phyloP scores from a whole-genome alignment of 2,329 filamentous ascomycete species.

The Chrysosphaeria jannelii region DNA sequence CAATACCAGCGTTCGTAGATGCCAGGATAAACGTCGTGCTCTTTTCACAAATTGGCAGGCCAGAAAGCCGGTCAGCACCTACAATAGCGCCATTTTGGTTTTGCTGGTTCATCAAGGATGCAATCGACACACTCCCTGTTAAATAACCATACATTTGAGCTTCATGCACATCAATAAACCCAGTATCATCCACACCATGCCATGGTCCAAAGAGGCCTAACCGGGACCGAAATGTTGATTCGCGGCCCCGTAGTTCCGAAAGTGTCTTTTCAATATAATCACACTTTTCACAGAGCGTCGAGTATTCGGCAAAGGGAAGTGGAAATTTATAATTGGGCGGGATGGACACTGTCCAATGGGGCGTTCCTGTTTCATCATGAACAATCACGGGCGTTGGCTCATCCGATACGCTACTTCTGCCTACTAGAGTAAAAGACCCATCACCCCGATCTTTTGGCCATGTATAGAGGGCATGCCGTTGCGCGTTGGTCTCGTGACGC shows the following conservation, averaged over 20 bases:
- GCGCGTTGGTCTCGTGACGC: not conserved
- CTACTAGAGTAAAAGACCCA: slow-evolving; percentile 24
- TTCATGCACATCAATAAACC: slow-evolving; percentile 46
- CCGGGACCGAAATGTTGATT: too few species aligned
- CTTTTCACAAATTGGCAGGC: slow-evolving; percentile 28
- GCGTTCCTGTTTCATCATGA: slow-evolving; percentile 28
- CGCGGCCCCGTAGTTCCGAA: slow-evolving; percentile 13
- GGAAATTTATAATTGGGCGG: slow-evolving; percentile 37
- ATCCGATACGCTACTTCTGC: slow-evolving; percentile 35
- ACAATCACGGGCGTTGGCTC: slow-evolving; percentile 45
- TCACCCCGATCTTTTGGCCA: slow-evolving; percentile 13
- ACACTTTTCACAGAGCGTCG: slow-evolving; percentile 36
- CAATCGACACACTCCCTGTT: slow-evolving; percentile 14
- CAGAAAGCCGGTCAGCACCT: slow-evolving; percentile 15
- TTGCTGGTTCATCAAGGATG: slow-evolving; percentile 6
- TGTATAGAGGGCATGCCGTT: slow-evolving; percentile 7
- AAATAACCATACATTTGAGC: slow-evolving; percentile 35
- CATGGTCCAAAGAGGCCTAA: too few species aligned
- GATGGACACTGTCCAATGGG: slow-evolving; percentile 60
- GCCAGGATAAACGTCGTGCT: slow-evolving; percentile 58
- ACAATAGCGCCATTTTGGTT: slow-evolving; percentile 11
- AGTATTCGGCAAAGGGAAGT: slow-evolving; percentile 31
- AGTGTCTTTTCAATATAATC: slow-evolving; percentile 30
- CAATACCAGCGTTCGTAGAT: slow-evolving; percentile 42
- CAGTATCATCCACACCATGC: slow-evolving; percentile 27